Base-by-base conservation (phyloP, 768 basidiomycete genomes). In the Omphalotus guepiniiformis region DNA sequence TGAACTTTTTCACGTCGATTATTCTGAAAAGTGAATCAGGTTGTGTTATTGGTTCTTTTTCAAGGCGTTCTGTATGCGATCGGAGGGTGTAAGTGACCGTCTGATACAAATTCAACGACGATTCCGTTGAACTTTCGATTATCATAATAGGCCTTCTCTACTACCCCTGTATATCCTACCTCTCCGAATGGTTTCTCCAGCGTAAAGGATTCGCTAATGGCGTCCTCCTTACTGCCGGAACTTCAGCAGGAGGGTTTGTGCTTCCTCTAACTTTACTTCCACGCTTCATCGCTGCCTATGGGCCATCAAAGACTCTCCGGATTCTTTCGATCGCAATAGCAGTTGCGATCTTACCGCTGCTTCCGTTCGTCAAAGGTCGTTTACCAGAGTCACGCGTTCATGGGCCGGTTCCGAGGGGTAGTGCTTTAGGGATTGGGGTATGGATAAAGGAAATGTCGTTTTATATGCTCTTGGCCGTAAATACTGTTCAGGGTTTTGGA, bases 121-220 rank as follows among this genome's bases (percentile, higher is more conserved):
- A n/a, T n/a, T n/a, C 1, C 4, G 21, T 11, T 37, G n/a, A 25
- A 11, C 16, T 19, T 37, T 16, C 13, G 22, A 29, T n/a, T 12
- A 4, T 11, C 19, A 3, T 3, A 6, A 4, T 23, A 45, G 48
- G 49, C 8, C 48, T 66, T 8, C 45, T 59, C 4, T 62, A 65
- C 46, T 51, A 55, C 21, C 64, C 61, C 34, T 58, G 57, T 39
- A 44, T 66, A 28, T 50, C 53, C 9, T 62, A 59, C 44, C 42
- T 65, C 34, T 55, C 63, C 13, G 63, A 66, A 39, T 65, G 66
- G 63, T 66, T 68, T 44, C 55, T 61, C 16, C 37, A 52, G 16
- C 56, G 60, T 2, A 53, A 62, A 8, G 64, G 63, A 5, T 48
- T 65, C 19, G 64, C 65, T 6, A 63, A 60, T 28, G 64, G 66